These are phyloP conservation scores for Beauveria pseudobassiana DNA, from an alignment of 2,329 filamentous ascomycete genomes.

Conservation along the genomic window DNA sequence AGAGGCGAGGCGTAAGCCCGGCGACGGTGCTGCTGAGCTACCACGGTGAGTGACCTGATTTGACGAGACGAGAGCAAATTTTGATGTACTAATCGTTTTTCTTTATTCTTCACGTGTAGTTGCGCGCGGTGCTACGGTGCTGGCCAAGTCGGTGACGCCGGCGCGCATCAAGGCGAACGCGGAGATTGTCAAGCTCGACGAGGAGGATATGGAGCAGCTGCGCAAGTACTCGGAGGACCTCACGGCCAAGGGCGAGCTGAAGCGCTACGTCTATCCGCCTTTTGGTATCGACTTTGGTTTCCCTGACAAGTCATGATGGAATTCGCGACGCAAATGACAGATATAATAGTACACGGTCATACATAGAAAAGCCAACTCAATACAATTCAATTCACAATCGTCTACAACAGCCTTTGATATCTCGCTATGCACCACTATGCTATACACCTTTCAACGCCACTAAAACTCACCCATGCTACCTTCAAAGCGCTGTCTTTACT, in stretches of 20 bases:
- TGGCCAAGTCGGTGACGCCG: conserved; percentile 65
- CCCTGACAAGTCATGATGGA: conserved; percentile 50
- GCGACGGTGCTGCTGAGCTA: conserved; percentile 62
- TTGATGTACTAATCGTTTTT: background rate
- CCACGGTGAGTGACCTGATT: conserved; percentile 41
- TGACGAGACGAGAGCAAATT: background rate
- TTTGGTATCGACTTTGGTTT: conserved; percentile 65
- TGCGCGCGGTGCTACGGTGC: conserved; percentile 59
- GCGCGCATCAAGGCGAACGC: conserved; percentile 63
- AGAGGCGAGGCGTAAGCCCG: conserved; percentile 54
- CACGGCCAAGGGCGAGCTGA: conserved; percentile 41
- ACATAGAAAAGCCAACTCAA: background rate
- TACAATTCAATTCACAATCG: background rate
- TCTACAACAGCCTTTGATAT: background rate
- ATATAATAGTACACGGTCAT: background rate
- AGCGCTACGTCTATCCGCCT: conserved; percentile 60
- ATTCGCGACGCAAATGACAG: background rate
- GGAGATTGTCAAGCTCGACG: conserved; percentile 57
- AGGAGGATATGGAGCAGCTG: conserved; percentile 53
- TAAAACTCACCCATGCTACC: background rate
- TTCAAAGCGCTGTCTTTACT: background rate
- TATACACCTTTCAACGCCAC: background rate
- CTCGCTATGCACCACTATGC: conserved; percentile 1
- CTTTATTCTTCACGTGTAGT: conserved; percentile 34
- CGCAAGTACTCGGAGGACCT: conserved; percentile 47